Percentiles rank a stretch among this genome's conserved stretches.
Evolutionary conservation across 2,329 filamentous ascomycete genomes (phyloP).

Genomic region (Epichloe coenophiala): DNA sequence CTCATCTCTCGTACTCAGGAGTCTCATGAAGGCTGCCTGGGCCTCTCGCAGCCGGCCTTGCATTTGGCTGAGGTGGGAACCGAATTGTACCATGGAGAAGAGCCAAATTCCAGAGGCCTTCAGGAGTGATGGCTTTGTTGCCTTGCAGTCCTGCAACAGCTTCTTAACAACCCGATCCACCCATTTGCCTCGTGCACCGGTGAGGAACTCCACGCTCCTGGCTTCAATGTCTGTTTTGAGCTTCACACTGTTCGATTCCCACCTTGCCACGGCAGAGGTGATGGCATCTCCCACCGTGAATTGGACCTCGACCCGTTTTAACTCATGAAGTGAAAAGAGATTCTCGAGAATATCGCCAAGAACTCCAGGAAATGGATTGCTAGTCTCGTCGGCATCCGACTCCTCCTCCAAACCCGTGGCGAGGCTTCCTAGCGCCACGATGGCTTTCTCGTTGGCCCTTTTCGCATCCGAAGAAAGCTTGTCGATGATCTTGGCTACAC

Average conservation of each 20-base stretch:
- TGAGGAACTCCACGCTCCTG: constrained; percentile 19
- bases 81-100: constrained; percentile 81
- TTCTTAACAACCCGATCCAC: constrained; percentile 51
- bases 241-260: constrained; percentile 69
- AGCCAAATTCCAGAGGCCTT: constrained; percentile 95
- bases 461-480: constrained; percentile 57
- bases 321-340: constrained; percentile 67
- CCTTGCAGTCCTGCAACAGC: constrained; percentile 63
- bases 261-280: constrained; percentile 62
- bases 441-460: constrained; percentile 68
- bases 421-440: constrained; percentile 66
- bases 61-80: constrained; percentile 63
- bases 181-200: constrained; percentile 25
- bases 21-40: constrained; percentile 76
- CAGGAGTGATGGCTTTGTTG: constrained; percentile 75
- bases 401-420: constrained; percentile 43
- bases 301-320: constrained; percentile 75
- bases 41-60: constrained; percentile 63
- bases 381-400: not conserved
- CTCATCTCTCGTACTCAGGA: constrained; percentile 80
- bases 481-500: constrained; percentile 37
- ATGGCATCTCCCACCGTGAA: constrained; percentile 86
- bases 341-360: constrained; percentile 48
- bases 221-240: constrained; percentile 64
- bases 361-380: constrained; percentile 17